A percentile compares a stretch with the other conserved stretches of the same genome.
Conservation (phyloP, 2,329 filamentous ascomycete genomes). For the Trichothecium roseum region DNA sequence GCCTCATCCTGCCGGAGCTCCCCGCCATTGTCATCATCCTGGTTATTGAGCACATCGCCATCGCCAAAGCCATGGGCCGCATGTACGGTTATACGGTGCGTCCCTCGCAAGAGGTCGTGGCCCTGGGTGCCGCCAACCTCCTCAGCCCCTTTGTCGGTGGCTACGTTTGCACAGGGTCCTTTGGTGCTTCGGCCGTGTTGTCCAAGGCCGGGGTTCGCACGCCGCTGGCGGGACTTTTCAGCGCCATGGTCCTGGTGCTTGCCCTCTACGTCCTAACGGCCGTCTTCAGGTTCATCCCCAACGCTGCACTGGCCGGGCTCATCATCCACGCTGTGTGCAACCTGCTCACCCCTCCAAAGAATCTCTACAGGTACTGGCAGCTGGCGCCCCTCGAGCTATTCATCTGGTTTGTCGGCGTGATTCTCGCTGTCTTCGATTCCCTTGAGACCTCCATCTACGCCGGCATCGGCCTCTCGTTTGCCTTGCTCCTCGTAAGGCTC, state of each 20-base stretch:
- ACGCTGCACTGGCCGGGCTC: constrained; percentile 58
- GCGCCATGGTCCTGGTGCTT: constrained; percentile 63
- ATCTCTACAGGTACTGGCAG: constrained; percentile 68
- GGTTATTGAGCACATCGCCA: constrained; percentile 75
- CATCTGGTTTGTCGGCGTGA: constrained; percentile 66
- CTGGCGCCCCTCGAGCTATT: constrained; percentile 63
- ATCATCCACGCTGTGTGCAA: constrained; percentile 80
- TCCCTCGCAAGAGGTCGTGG: constrained; percentile 70
- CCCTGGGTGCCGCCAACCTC: constrained; percentile 66
- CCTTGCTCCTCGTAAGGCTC: constrained; percentile 32
- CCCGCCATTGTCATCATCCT: constrained; percentile 67
- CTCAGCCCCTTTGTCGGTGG: constrained; percentile 64
- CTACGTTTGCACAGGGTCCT: constrained; percentile 34
- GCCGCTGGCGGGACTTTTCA: constrained; percentile 69
- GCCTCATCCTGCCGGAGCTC: constrained; percentile 47
- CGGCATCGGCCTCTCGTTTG: constrained; percentile 31
- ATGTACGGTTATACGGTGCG: constrained; percentile 72
- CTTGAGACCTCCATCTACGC: constrained; percentile 41
- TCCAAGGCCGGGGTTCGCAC: constrained; percentile 76
- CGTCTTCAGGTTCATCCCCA: constrained; percentile 75
- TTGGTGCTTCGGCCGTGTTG: constrained; percentile 67
- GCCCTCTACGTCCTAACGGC: constrained; percentile 69
- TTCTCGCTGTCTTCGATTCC: constrained; percentile 37
- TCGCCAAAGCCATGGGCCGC: constrained; percentile 72
- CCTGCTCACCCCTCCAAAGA: constrained; percentile 62